Evolutionary conservation across 2,329 filamentous ascomycete species (phyloP), one percentile per base, ranked within the genome.

Genomic region (Colletotrichum chrysophilum): DNA sequence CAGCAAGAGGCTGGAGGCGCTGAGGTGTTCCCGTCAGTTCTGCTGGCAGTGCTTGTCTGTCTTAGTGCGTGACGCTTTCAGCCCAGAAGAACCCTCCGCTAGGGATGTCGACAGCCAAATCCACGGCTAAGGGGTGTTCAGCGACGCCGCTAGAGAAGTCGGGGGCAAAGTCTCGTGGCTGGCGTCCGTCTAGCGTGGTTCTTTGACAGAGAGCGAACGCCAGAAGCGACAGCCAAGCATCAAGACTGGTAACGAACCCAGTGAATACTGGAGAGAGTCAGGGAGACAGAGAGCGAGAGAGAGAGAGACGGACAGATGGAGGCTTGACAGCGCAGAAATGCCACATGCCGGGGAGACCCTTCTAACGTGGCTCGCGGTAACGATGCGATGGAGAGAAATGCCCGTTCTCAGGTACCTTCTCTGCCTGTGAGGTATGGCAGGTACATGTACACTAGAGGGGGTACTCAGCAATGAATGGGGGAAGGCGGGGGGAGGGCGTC

Each of bases 301-400:
- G 34, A 9, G 55, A 30, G 30, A 28, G 26, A 61, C 26, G 28
- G 56, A 32, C 56, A 55, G 28, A 56, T 14, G 36, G 24, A 62
- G 62, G 30, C 55, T 38, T 73, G 64, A 67, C 73, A 73, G 62
- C 73, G 38, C 69, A 75, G 64, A 73, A 67, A 56, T 61, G 58
- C 34, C 61, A 71, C 72, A 66, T 34, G 72, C 61, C 32, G 55
- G 70, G 73, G 55, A 43, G 38, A 64, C 73, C 73, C 73, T 75
- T 69, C 70, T 70, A 73, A 69, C 70, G 73, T 75, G 73, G 69
- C 62, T 65, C 67, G 62, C 62, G 38, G 18, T 12, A 66, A 71
- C 67, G 71, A 74, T 65, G 66, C 56, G 24, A 30, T 30, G 58
- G 58, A 62, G 7, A 62, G 18, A 62, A 48, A 12, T n/a, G 38